Base-by-base conservation (phyloP, 192 early-diverging fungal genomes). In the Umbelopsis ramanniana region DNA sequence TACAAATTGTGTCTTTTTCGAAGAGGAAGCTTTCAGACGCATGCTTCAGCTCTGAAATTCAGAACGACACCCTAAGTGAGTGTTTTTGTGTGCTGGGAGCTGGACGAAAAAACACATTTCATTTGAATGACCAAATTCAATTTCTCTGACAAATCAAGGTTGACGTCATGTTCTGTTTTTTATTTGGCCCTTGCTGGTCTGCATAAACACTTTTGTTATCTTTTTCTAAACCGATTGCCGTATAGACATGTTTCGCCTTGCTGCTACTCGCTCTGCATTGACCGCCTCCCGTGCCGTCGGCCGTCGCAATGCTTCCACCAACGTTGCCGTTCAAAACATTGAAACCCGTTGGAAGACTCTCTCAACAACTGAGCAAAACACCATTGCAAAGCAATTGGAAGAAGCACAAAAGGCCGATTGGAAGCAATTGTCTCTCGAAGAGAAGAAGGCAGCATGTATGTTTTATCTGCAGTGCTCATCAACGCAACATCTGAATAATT, bases 341-440 rank as follows among this genome's bases (percentile, higher is more conserved):
- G 81, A 86, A 71, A 71, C 81, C 77, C 79, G 81, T 81, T 82
- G 89, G 92, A 83, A 88, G 88, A 77, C 89, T 78, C 74, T 89
- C 78, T 83, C 92, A 78, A 75, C 80, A 79, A 84, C 86, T 70
- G 94, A 97, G 82, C 93, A 97, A 87, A 84, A 83, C 69, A 89
- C 92, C 67, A 89, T 97, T 67, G 82, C 92, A 69, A 93, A 91
- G 75, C 78, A 85, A 46, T 87, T 99, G 33, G 86, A 86, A 72
- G 93, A 93, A 79, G 86, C 84, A 72, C 94, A 97, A 88, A 96
- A 96, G 88, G 92, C 88, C 53, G 95, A 99, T 88, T 99, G 97
- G 97, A 93, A 93, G 85, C 87, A 89, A 73, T 81, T 99, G 74
- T 82, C 96, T 57, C 72, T 93, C 76, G 96, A 98, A 66, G 89